A percentile compares a stretch with the other conserved stretches of the same genome.
phyloP scores from a whole-genome alignment of 1,284 basidiomycete species.

The Mycocalia duriaeana region DNA sequence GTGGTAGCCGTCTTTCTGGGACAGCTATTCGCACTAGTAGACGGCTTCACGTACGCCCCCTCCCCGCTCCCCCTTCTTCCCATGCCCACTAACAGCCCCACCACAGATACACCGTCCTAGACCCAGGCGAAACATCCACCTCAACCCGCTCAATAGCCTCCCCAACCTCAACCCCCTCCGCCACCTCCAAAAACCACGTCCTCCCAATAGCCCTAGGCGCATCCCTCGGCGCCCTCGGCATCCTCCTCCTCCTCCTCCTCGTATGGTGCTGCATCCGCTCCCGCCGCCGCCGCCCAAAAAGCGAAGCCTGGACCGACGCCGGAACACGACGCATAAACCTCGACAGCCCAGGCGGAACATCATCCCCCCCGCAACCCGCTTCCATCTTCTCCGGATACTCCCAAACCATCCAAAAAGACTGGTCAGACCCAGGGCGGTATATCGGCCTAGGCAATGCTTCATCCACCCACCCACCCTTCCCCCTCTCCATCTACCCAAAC shows the following conservation, averaged over 20 bases:
- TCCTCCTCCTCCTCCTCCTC: constrained; percentile 14
- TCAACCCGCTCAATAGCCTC: background rate
- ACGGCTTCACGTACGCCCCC: constrained; percentile 16
- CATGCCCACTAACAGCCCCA: no score
- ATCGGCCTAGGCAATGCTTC: no score
- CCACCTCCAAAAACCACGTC: constrained; percentile 5
- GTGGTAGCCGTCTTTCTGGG: constrained; percentile 17
- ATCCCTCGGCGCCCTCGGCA: constrained; percentile 13
- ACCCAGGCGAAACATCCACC: background rate
- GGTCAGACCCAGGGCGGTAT: no score
- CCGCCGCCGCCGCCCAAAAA: no score
- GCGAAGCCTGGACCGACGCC: no score
- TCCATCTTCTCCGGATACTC: no score
- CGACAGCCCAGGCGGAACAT: no score
- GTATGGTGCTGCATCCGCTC: constrained; percentile 25
- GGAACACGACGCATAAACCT: no score
- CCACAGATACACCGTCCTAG: constrained; percentile 1
- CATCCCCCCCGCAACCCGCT: no score
- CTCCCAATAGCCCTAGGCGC: constrained; percentile 17
- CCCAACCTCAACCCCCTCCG: constrained; percentile 4
- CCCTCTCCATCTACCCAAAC: no score
- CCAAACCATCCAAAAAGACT: no score
- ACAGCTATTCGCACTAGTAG: constrained; percentile 18
- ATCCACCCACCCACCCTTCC: no score
- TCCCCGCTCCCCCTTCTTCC: background rate